phyloP scores from a whole-genome alignment of 306 rosid species.

The Acacia melanoxylon region DNA sequence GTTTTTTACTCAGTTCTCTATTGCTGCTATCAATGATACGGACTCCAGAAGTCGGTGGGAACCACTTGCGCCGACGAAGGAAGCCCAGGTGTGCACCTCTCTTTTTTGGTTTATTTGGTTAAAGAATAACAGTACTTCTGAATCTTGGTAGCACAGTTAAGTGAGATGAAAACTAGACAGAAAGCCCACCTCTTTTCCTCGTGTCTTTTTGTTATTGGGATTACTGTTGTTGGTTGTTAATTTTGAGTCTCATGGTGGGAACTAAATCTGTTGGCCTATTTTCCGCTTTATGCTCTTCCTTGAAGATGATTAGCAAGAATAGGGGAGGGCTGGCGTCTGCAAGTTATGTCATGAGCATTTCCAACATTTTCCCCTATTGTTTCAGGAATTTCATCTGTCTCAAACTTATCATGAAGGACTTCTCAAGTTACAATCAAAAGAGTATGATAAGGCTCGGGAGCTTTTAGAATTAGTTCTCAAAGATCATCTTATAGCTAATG shows the following conservation, averaged over 20 bases:
- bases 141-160: slow-evolving; percentile 1
- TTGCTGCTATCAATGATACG: slow-evolving; percentile 92
- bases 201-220: not conserved
- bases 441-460: slow-evolving; percentile 78
- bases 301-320: not conserved
- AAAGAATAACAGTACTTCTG: not conserved
- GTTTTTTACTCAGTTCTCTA: slow-evolving; percentile 65
- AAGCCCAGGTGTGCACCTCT: slow-evolving; percentile 73
- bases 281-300: not conserved
- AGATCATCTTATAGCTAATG: slow-evolving; percentile 74
- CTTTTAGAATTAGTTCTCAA: slow-evolving; percentile 80
- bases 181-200: not conserved
- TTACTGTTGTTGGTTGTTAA: not conserved
- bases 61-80: slow-evolving; percentile 96
- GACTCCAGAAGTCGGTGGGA: slow-evolving; percentile 81
- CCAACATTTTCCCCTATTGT: slow-evolving; percentile 7
- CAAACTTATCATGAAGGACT: slow-evolving; percentile 96
- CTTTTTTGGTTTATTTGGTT: not conserved
- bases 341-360: not conserved
- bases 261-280: not conserved
- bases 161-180: not conserved
- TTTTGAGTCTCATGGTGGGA: not conserved
- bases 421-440: slow-evolving; percentile 77
- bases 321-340: not conserved
- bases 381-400: slow-evolving; percentile 92